Evolutionary conservation across 257 asterid genomes (phyloP), one percentile per base, ranked within the genome.

Genomic region (Lycium ferocissimum): DNA sequence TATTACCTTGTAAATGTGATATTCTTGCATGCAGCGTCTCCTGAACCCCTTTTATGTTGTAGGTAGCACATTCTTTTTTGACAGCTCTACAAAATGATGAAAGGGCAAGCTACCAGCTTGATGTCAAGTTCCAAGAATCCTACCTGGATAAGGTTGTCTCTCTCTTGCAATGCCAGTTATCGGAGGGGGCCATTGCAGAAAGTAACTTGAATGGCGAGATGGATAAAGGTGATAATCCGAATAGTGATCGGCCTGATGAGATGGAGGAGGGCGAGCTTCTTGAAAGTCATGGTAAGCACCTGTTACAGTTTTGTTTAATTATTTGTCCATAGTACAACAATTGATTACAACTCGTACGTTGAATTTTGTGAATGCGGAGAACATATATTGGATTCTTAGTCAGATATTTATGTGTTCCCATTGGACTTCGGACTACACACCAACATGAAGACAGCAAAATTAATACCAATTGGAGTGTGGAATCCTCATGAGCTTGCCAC

Each of bases 261-360:
- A 93, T 94, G 83, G 99, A 97, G 91, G 99, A 97, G 87, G 99
- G 99, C 61, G 99, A 97, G 88, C 99, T 97, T 87, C 87, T 95
- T 43, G 90, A 86, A 86, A 92, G 95, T 87, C 91, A 92, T 72
- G 95, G 99, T 97, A 85, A 90, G 93, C 76, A 53, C 67, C 76
- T 86, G 35, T 43, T 83, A 35, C 22, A 67, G 33, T 53, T 82
- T 40, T 15, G 61, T 49, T 75, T 75, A 75, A 22, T 75, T 7
- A 22, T 75, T 40, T 75, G 20, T 49, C 61, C 81, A 49, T 75
- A 73, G 33, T 75, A 20, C 43, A 75, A 75, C 4, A 75, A 49
- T 22, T 75, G 81, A 7, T 75, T 75, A 75, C 11, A 75, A 22
- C 11, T 75, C 61, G 22, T 47, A 22, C 43, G 18, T 75, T 49